Conservation (phyloP, 176 grass and related monocot genomes). For the Aegilops bicornis region DNA sequence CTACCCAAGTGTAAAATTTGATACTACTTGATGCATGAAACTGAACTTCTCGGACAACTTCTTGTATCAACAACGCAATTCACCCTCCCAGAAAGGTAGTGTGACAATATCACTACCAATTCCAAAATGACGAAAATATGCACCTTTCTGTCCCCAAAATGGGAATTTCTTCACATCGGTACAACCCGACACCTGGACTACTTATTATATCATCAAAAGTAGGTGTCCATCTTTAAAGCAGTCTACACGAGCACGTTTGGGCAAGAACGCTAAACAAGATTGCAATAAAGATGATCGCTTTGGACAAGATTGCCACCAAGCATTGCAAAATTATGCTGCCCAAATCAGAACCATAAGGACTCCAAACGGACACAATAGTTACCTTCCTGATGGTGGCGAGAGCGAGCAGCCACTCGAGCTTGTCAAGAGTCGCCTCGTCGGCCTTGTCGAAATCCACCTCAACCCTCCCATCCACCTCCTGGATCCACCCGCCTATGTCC, state of each 20-base stretch:
- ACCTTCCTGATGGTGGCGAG: conserved; percentile 1
- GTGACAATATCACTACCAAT: background rate
- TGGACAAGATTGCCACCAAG: background rate
- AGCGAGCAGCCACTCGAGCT: conserved; percentile 35
- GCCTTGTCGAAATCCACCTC: conserved; percentile 49
- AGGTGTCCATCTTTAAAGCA: background rate
- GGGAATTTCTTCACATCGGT: background rate
- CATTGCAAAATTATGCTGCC: background rate
- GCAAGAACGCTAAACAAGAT: background rate
- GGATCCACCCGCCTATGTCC: conserved; percentile 31
- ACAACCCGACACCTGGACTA: background rate
- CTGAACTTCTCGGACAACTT: no score
- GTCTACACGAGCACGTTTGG: background rate
- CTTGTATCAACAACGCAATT: no score
- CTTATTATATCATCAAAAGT: background rate
- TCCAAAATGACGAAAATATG: conserved; percentile 9
- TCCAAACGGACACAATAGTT: background rate
- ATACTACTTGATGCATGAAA: no score
- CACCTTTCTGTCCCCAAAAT: background rate
- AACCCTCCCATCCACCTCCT: conserved; percentile 32
- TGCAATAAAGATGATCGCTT: conserved; percentile 10
- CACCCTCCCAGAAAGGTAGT: background rate
- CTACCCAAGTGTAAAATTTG: no score
- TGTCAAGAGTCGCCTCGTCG: conserved; percentile 43
- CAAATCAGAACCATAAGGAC: background rate